Percentiles rank a stretch among this genome's conserved stretches.
Conservation (phyloP, 2,329 filamentous ascomycete genomes). For the Aureobasidium sp. region DNA sequence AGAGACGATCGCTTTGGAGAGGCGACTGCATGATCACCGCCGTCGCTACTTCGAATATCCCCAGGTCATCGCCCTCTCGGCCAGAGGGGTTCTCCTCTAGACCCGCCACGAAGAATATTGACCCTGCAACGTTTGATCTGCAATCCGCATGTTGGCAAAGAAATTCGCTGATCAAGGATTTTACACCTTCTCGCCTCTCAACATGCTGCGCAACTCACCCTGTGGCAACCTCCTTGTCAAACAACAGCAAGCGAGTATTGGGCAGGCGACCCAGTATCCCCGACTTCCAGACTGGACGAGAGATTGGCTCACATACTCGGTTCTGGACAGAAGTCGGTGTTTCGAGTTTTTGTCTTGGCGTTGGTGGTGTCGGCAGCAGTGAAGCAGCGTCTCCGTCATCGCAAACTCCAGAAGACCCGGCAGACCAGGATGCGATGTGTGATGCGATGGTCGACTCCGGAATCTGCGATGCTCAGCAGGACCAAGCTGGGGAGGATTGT, state of each 20-base stretch:
- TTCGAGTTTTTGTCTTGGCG: neutral
- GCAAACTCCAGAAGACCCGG: neutral
- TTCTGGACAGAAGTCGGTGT: neutral
- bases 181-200: neutral
- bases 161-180: neutral
- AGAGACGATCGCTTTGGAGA: neutral
- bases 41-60: neutral
- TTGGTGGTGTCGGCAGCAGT: neutral
- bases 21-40: slow-evolving; percentile 10
- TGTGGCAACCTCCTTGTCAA: neutral
- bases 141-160: neutral
- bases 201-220: neutral
- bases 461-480: neutral
- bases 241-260: neutral
- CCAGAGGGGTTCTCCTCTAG: neutral
- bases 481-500: neutral
- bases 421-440: neutral
- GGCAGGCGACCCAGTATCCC: neutral
- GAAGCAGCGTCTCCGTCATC: neutral
- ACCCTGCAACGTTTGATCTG: neutral
- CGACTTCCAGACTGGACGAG: neutral
- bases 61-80: neutral
- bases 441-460: neutral
- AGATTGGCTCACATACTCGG: neutral
- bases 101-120: neutral